Evolutionary conservation across 139 green algal species (phyloP).

Genomic region (Picochlorum sp.): DNA sequence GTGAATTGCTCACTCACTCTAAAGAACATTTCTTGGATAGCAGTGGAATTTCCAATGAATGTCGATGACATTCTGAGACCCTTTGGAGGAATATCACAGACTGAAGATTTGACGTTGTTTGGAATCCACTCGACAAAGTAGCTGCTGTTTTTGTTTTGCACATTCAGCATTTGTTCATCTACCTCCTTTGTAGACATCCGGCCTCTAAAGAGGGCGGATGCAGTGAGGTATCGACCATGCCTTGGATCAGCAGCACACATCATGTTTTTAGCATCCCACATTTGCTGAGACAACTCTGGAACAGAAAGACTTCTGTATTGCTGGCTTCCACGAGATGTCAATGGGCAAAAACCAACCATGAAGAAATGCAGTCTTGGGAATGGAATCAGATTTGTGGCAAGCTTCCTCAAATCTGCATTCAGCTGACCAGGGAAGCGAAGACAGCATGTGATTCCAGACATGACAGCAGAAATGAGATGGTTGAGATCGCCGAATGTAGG

Average conservation of each 20-base stretch:
- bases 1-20: conserved; percentile 96
- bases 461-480: conserved; percentile 98
- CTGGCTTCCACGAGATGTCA: conserved; percentile 92
- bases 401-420: conserved; percentile 97
- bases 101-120: conserved; percentile 96
- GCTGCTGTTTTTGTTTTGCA: conserved; percentile 98
- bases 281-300: conserved; percentile 99
- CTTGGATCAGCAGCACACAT: conserved; percentile 98
- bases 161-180: conserved; percentile 98
- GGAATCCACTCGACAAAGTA: conserved; percentile 99
- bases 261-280: conserved; percentile 99
- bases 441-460: conserved; percentile 99
- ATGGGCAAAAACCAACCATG: conserved; percentile 97
- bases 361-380: conserved; percentile 99
- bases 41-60: conserved; percentile 94
- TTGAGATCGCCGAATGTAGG: conserved; percentile 96
- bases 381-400: conserved; percentile 98
- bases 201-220: conserved; percentile 91
- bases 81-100: conserved; percentile 95
- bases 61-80: conserved; percentile 96
- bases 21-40: conserved; percentile 94
- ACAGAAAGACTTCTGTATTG: conserved; percentile 93
- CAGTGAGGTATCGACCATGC: conserved; percentile 96
- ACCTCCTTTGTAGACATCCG: conserved; percentile 98
- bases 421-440: conserved; percentile 98